Evolutionary conservation across 169 alveolate genomes (phyloP).

Genomic region (Miamiensis avidus): DNA sequence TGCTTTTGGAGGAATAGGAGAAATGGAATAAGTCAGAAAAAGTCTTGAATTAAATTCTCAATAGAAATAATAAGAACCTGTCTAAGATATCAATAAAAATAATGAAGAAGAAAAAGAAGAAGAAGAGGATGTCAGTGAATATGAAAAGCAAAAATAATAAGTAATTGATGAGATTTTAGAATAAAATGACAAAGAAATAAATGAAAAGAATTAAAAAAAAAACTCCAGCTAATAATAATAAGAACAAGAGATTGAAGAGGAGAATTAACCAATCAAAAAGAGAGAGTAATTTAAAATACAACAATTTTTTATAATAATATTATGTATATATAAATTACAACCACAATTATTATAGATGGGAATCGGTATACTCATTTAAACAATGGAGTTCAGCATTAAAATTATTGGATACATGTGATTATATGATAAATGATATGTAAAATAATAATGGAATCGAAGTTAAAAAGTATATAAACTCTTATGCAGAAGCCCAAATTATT

Average conservation of each 20-base stretch:
- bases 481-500: background rate
- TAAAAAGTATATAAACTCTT: background rate
- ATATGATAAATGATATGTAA: background rate
- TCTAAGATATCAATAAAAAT: too few relatives aligned
- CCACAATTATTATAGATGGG: background rate
- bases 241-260: background rate
- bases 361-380: background rate
- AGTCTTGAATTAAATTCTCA: too few relatives aligned
- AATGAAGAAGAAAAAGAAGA: background rate
- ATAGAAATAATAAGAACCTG: too few relatives aligned
- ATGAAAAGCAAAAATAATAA: too few relatives aligned
- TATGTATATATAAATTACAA: background rate
- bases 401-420: background rate
- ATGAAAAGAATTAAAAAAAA: too few relatives aligned
- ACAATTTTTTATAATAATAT: too few relatives aligned
- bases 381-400: background rate
- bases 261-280: background rate
- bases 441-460: background rate
- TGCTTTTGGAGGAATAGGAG: background rate
- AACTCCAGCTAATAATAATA: too few relatives aligned
- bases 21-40: background rate
- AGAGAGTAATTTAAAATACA: too few relatives aligned
- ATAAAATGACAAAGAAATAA: background rate
- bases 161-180: background rate
- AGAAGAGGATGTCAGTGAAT: background rate